These are phyloP conservation scores for Proliferodiscus dingleyae DNA, from an alignment of 2,329 filamentous ascomycete genomes.

Conservation along the genomic window DNA sequence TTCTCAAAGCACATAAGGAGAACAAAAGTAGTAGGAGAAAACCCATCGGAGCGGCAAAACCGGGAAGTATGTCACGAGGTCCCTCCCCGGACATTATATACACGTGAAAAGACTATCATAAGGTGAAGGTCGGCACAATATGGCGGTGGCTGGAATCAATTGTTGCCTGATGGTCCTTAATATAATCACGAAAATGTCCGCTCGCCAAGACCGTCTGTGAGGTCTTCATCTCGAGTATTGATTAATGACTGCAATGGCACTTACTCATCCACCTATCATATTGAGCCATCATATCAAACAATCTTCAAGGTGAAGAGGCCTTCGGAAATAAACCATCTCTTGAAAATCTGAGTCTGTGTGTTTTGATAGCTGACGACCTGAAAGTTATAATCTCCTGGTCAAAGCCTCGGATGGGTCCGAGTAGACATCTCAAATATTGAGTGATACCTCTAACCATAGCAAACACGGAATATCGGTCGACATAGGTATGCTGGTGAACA, in stretches of 20 bases:
- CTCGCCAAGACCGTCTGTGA: slow-evolving; percentile 7
- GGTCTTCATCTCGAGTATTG: slow-evolving; percentile 6
- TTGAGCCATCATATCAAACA: neutral
- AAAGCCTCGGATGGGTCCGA: too few species aligned
- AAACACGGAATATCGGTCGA: slow-evolving; percentile 3
- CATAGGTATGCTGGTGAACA: neutral
- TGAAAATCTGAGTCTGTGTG: too few species aligned
- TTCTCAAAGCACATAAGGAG: neutral
- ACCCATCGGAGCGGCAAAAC: too few species aligned
- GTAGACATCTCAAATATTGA: too few species aligned
- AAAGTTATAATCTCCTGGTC: too few species aligned
- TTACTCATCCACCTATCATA: too few species aligned
- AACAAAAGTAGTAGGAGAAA: neutral
- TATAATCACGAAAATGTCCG: slow-evolving; percentile 7
- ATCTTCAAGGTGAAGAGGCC: neutral
- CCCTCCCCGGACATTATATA: too few species aligned
- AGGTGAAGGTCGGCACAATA: too few species aligned
- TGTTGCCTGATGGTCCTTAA: slow-evolving; percentile 5
- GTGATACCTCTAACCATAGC: too few species aligned
- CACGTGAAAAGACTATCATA: too few species aligned
- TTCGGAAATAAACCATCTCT: neutral
- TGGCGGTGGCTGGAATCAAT: neutral
- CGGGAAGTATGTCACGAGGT: too few species aligned
- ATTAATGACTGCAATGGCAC: neutral
- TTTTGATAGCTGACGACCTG: too few species aligned